phyloP scores from a whole-genome alignment of 129 eudicot genomes.

The Deinandra increscens region DNA sequence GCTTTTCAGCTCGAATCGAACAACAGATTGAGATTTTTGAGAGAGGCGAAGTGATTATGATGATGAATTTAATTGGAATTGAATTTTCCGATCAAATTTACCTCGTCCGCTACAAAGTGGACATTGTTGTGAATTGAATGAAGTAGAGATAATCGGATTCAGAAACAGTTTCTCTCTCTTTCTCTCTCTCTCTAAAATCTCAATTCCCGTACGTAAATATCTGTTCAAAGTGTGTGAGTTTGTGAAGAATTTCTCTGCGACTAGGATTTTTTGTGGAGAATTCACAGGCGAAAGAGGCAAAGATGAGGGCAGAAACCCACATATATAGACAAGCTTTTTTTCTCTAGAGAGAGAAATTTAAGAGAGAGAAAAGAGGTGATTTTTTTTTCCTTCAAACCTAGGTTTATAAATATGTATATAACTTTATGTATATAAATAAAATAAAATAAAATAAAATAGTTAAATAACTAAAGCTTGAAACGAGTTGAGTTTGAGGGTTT shows the following conservation, averaged over 20 bases:
- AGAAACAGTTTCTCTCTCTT: conserved; percentile 24
- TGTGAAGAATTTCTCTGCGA: conserved; percentile 17
- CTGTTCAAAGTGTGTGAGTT: conserved; percentile 27
- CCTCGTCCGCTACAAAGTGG: conserved; percentile 42
- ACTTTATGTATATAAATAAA: too few species aligned
- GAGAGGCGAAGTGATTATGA: conserved; percentile 18
- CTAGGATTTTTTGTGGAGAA: conserved; percentile 18
- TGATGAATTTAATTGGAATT: conserved; percentile 20
- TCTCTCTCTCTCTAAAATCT: conserved; percentile 29
- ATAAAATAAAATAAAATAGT: too few species aligned
- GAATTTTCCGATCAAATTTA: conserved; percentile 25
- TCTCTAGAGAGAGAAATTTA: not conserved
- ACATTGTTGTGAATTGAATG: conserved; percentile 28
- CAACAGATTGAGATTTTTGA: conserved; percentile 1
- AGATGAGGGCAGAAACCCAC: conserved; percentile 37
- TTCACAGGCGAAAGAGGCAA: conserved; percentile 37
- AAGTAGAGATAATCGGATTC: conserved; percentile 19
- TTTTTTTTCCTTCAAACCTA: not conserved
- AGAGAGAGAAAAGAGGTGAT: conserved; percentile 12
- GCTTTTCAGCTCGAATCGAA: conserved; percentile 31
- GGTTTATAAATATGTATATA: not conserved
- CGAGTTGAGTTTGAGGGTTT: too few species aligned
- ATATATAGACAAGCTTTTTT: conserved; percentile 27
- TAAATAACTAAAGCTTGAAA: too few species aligned
- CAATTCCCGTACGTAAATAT: conserved; percentile 10